Conservation (phyloP, 768 basidiomycete genomes). For the Boletus patriciae region DNA sequence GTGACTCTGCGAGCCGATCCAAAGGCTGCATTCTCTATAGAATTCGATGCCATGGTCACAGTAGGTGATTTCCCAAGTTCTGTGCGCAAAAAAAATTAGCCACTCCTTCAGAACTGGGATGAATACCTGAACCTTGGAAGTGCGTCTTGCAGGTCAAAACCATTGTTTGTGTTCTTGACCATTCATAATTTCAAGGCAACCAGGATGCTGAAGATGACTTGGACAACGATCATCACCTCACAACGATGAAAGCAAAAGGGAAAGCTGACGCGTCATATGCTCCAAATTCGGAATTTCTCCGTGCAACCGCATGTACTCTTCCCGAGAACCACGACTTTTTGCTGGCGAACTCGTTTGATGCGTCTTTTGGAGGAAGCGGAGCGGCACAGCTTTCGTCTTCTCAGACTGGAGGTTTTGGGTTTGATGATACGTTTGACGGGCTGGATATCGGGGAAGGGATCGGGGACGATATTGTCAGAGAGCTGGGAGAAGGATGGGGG, state of each 20-base stretch:
- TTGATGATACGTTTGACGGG: slow-evolving; percentile 58
- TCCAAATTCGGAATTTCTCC: slow-evolving; percentile 42
- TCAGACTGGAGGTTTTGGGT: slow-evolving; percentile 47
- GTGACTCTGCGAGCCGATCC: slow-evolving; percentile 56
- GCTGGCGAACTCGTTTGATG: slow-evolving; percentile 63
- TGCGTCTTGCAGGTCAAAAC: slow-evolving; percentile 20
- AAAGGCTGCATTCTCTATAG: slow-evolving; percentile 46
- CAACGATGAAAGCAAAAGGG: slow-evolving; percentile 25
- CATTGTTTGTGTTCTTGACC: not conserved
- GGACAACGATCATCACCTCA: slow-evolving; percentile 56
- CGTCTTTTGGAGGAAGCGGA: slow-evolving; percentile 49
- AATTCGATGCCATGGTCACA: slow-evolving; percentile 65
- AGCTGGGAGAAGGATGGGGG: slow-evolving; percentile 74
- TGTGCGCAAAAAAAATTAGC: not conserved
- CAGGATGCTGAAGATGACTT: slow-evolving; percentile 31
- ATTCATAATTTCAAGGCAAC: slow-evolving; percentile 4
- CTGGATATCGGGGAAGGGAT: slow-evolving; percentile 59
- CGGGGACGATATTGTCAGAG: slow-evolving; percentile 72
- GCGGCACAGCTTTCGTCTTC: slow-evolving; percentile 51
- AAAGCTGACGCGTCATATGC: slow-evolving; percentile 27
- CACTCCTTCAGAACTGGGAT: slow-evolving; percentile 54
- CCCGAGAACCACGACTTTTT: slow-evolving; percentile 69
- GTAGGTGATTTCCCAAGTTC: slow-evolving; percentile 38
- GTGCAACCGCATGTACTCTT: slow-evolving; percentile 63
- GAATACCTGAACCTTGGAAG: slow-evolving; percentile 54